These are phyloP conservation scores for Phytopythium delawarense DNA, from an alignment of 352 stramenopile species.

Conservation along the genomic window DNA sequence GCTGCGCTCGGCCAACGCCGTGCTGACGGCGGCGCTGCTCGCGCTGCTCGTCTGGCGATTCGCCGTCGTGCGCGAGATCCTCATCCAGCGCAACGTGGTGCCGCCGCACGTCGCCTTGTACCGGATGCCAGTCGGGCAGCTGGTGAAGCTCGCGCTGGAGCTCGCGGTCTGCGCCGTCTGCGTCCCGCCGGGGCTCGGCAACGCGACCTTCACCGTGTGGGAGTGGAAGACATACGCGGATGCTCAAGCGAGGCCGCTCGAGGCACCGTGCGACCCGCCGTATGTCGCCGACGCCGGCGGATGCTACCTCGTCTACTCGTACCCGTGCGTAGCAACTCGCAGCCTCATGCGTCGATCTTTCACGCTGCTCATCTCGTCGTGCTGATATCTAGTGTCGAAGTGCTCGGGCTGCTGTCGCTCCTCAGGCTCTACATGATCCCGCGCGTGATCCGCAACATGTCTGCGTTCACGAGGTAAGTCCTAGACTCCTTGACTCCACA, in stretches of 20 bases:
- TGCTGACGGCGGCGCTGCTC: slow-evolving; percentile 45
- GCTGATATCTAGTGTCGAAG: slow-evolving; percentile 38
- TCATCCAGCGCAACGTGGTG: slow-evolving; percentile 57
- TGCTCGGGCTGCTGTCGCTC: slow-evolving; percentile 59
- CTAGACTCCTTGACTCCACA: neutral
- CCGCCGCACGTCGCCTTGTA: slow-evolving; percentile 48
- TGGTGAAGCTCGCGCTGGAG: slow-evolving; percentile 41
- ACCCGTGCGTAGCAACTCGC: slow-evolving; percentile 37
- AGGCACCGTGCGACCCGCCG: slow-evolving; percentile 21
- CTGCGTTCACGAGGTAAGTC: slow-evolving; percentile 62
- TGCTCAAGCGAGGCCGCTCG: neutral
- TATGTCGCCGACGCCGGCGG: slow-evolving; percentile 27
- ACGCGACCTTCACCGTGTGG: slow-evolving; percentile 43
- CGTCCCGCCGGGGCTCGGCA: slow-evolving; percentile 39
- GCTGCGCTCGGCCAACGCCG: slow-evolving; percentile 37
- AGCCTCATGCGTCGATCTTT: neutral
- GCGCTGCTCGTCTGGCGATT: slow-evolving; percentile 54
- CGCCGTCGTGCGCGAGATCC: slow-evolving; percentile 43
- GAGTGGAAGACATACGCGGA: slow-evolving; percentile 71
- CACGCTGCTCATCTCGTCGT: neutral
- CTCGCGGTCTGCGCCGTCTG: slow-evolving; percentile 44
- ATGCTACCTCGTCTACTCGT: slow-evolving; percentile 70
- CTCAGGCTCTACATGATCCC: slow-evolving; percentile 77
- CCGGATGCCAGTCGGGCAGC: slow-evolving; percentile 34
- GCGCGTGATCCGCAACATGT: slow-evolving; percentile 69